These are phyloP conservation scores for Lentithecium fluviatile DNA, from an alignment of 495 filamentous ascomycete species.

Conservation along the genomic window DNA sequence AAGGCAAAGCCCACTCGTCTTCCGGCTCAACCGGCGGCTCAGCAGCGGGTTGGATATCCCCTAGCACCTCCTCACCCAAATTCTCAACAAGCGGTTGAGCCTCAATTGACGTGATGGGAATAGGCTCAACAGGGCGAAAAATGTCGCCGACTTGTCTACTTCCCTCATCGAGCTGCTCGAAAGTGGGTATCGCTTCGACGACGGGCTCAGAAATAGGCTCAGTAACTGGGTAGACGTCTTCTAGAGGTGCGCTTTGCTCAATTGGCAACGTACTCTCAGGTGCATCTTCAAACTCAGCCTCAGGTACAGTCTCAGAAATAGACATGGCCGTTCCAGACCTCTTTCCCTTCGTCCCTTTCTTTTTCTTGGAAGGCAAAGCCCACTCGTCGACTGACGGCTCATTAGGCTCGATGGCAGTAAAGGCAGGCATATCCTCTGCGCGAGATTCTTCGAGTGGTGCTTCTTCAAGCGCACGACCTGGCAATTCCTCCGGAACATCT, in stretches of 20 bases:
- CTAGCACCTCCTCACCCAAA: too few species aligned
- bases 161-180: background rate
- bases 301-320: background rate
- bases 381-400: conserved; percentile 10
- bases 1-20: background rate
- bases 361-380: conserved; percentile 32
- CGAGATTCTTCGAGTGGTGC: background rate
- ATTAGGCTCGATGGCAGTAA: background rate
- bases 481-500: background rate
- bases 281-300: background rate
- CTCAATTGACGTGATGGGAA: too few species aligned
- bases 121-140: too few species aligned
- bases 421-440: background rate
- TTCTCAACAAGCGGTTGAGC: too few species aligned
- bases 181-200: background rate
- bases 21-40: background rate
- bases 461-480: background rate
- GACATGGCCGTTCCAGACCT: conserved; percentile 1
- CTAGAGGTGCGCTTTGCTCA: background rate
- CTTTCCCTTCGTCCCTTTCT: conserved; percentile 44
- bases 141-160: background rate
- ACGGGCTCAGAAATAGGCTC: background rate
- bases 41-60: background rate
- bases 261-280: background rate
- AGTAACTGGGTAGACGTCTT: background rate